Evolutionary conservation across 768 basidiomycete species (phyloP), one percentile per base, ranked within the genome.

Genomic region (Russula dissimulans): DNA sequence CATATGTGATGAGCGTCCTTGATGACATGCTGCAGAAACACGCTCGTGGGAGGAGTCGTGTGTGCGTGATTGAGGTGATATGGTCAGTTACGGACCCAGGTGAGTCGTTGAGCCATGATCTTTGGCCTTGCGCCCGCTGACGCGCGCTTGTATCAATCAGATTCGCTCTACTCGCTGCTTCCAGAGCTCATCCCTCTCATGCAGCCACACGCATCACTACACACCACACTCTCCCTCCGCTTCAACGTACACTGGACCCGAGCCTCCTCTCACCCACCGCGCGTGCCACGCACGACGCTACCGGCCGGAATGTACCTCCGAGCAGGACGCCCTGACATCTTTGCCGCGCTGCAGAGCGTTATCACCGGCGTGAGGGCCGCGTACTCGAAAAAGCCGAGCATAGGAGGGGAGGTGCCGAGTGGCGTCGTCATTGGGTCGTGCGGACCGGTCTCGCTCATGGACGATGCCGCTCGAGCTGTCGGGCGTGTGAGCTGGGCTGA

Each of bases 21-120:
- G 76, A 79, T 39, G 82, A 85, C 63, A 71, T 86, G n/a, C 67
- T 84, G 42, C 70, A 71, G 65, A 70, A 73, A 57, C 71, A 70
- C 62, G 49, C 69, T 54, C 46, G 69, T 51, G 70, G 75, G 56
- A 64, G 64, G 18, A 75, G 77, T 42, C 72, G 75, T 53, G 69
- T 77, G 5, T 73, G 76, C 15, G 57, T 75, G 29, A 75, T 84
- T 63, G 79, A 82, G 60, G 72, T 85, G 34, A 71, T 83, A n/a
- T 85, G 83, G 83, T 67, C 75, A 32, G 73, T 82, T 10, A 71
- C 73, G 53, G 76, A 75, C 67, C 76, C 72, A 31, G 72, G 76
- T 79, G 67, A 31, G 74, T 67, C 12, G n/a, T 11, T 57, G 62
- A 41, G 22, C 41, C 34, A 39, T 26, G 22, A 26, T 2, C 22